Base-by-base conservation (phyloP, 2,329 filamentous ascomycete species). In the Didymella pomorum region DNA sequence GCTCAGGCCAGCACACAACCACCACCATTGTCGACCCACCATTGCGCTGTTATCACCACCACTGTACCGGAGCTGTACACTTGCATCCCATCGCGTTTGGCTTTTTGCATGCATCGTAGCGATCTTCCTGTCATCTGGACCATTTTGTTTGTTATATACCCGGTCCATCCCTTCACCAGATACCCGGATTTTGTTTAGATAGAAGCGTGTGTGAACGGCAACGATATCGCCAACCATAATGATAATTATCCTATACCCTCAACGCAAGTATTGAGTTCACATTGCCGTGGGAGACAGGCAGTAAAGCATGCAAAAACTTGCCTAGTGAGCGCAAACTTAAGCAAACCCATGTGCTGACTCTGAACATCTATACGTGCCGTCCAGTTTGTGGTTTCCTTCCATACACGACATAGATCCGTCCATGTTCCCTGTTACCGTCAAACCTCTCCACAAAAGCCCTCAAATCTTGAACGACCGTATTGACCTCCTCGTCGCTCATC, bases 81-180 rank as follows among this genome's bases (percentile, higher is more conserved):
- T 7, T 14, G 14, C 28, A 2, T 23, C 26, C 20, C 26, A 29
- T 56, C 20, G 33, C 33, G 35, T 48, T 47, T 16, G 16, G 21
- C 2, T 18, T 35, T 14, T 29, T 12, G 16, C 47, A 16, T 26
- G 31, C 39, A 41, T 37, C 20, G 39, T 8, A 44, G 16, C 16
- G 26, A 26, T 25, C 12, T 41, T 25, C 21, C 29, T 45, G 4
- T 49, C 18, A 50, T 43, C 33, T 46, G 56, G 45, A 51, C 46
- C 50, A 54, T 54, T 47, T 51, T 23, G 9, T 50, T 58, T 50
- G 37, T 48, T 29, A 54, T 58, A 58, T 58, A 58, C 50, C 56
- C 50, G 56, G 51, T 53, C 56, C 45, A 45, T 46, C 35, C 10
- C 12, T 35, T 48, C 25, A 54, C 3, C 33, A 54, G 50, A 58